Evolutionary conservation across 352 stramenopile genomes (phyloP).

Genomic region (Phytophthora sansomeana): DNA sequence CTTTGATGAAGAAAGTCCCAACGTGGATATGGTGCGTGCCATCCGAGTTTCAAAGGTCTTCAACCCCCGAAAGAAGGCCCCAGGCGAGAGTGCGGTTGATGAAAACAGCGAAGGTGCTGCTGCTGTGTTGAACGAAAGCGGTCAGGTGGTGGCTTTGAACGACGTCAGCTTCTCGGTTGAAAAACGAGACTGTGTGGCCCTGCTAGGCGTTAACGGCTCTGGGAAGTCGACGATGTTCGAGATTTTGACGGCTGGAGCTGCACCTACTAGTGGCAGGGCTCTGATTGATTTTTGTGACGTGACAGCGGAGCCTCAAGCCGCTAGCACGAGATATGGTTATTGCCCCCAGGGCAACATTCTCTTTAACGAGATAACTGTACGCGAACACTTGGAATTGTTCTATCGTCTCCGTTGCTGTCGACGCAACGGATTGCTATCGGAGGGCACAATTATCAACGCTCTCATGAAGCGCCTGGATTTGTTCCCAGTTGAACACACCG

Average conservation of each 20-base stretch:
- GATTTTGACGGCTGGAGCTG: slow-evolving; percentile 93
- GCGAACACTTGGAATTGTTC: slow-evolving; percentile 82
- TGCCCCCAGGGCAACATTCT: slow-evolving; percentile 84
- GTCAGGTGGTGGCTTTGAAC: slow-evolving; percentile 74
- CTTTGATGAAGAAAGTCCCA: slow-evolving; percentile 41
- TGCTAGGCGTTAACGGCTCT: slow-evolving; percentile 95
- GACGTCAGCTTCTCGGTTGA: slow-evolving; percentile 88
- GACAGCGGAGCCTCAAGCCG: slow-evolving; percentile 57
- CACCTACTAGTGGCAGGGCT: slow-evolving; percentile 70
- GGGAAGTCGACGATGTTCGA: slow-evolving; percentile 98
- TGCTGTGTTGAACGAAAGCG: slow-evolving; percentile 46
- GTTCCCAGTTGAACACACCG: slow-evolving; percentile 64
- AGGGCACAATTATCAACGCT: slow-evolving; percentile 44
- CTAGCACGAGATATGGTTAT: slow-evolving; percentile 75
- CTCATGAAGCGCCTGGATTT: slow-evolving; percentile 69
- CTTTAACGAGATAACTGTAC: slow-evolving; percentile 74
- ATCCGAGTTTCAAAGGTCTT: slow-evolving; percentile 70
- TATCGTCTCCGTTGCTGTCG: slow-evolving; percentile 57
- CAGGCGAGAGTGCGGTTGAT: slow-evolving; percentile 12
- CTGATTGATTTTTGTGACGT: slow-evolving; percentile 69
- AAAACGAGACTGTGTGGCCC: slow-evolving; percentile 90
- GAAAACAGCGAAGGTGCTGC: slow-evolving; percentile 17
- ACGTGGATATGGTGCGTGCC: slow-evolving; percentile 54
- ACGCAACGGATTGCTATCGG: slow-evolving; percentile 26
- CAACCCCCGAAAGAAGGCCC: slow-evolving; percentile 43